Percentiles rank a stretch among this genome's conserved stretches.
Evolutionary conservation across 108 stramenopile species (phyloP).

Genomic region (Aurantiochytrium sp.): DNA sequence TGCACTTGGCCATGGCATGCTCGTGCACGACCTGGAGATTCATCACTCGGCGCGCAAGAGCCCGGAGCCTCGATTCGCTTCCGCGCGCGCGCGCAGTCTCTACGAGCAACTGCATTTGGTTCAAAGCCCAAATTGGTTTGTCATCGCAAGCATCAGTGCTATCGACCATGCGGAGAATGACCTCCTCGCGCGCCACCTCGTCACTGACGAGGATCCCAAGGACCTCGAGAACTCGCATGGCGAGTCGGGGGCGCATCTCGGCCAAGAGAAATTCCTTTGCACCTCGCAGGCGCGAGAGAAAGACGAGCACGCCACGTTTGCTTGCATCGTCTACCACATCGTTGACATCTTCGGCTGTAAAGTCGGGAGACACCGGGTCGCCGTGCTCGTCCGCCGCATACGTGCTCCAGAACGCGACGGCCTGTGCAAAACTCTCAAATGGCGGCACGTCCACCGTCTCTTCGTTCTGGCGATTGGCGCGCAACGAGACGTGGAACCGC

Average conservation of each 20-base stretch:
- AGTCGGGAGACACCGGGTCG: neutral
- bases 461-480: neutral
- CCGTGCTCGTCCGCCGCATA: neutral
- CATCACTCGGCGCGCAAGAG: neutral
- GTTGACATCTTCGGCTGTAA: neutral
- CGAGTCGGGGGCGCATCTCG: neutral
- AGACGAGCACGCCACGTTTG: neutral
- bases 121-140: slow-evolving; percentile 9
- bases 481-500: neutral
- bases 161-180: neutral
- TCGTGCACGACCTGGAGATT: neutral
- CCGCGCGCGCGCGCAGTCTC: neutral
- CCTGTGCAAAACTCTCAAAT: neutral
- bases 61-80: neutral
- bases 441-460: neutral
- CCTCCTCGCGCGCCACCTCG: neutral
- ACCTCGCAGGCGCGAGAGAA: neutral
- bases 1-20: neutral
- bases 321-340: neutral
- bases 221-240: neutral
- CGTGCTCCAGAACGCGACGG: neutral
- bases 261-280: neutral
- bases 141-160: neutral
- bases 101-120: neutral
- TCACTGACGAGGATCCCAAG: neutral